Base-by-base conservation (phyloP, 768 basidiomycete genomes). In the Kwoniella dendrophila region DNA sequence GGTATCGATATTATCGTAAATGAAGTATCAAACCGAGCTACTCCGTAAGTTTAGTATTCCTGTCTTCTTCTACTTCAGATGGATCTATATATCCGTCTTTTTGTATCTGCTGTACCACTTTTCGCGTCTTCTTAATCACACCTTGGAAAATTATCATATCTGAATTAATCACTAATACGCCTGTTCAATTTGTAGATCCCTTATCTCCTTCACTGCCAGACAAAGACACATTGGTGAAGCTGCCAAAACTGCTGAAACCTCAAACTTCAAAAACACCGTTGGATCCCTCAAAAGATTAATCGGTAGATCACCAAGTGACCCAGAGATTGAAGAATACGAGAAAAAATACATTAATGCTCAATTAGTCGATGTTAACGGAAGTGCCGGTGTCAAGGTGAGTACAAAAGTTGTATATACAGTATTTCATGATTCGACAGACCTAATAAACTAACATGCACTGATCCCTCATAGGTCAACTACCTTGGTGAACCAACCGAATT, bases 1-100 rank as follows among this genome's bases (percentile, higher is more conserved):
- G 95, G 95, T 70, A 95, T 99, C 83, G 95, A 99, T 84, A 93
- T 99, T 81, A 95, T 99, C 83, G 83, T 87, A 63, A 99, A 99
- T 80, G 95, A 99, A 79, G 92, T 94, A 63, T 97, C 94, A 16
- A 97, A 97, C 84, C 89, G 96, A 57, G 86, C 88, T 16, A 98
- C 94, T 26, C 95, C 95, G 92, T 97, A 65, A 75, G 92, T 85
- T 29, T 16, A 49, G 27, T 32, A 4, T 6, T 8, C 26, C 7
- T 45, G 47, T 18, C 34, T 51, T 27, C 44, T 32, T 30, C 8
- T 48, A 24, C 7, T 41, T 45, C 41, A 38, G 8, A 8, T 8
- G 8, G 8, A 44, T 44, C 12, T 44, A 44, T 26, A 27, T 2
- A 24, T 16, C 56, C n/a, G 8, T 29, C 26, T 50, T 50, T n/a